phyloP scores from a whole-genome alignment of 352 stramenopile genomes.

The Globisporangium alternatum region DNA sequence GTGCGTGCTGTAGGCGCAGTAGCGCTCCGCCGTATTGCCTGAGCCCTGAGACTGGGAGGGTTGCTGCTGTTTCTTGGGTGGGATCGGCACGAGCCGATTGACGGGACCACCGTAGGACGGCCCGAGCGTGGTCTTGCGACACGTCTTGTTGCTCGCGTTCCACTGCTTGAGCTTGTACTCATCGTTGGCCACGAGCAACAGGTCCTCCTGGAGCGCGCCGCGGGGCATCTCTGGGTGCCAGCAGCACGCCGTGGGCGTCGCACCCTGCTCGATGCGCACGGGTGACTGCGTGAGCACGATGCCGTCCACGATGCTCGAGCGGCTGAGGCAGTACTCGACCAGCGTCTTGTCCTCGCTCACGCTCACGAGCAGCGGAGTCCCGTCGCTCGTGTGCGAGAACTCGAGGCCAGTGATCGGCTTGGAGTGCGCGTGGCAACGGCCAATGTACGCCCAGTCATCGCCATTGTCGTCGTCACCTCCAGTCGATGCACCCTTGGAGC shows the following conservation, averaged over 20 bases:
- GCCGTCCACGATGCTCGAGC: slow-evolving; percentile 83
- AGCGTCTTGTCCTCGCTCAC: slow-evolving; percentile 85
- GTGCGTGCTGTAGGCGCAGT: slow-evolving; percentile 79
- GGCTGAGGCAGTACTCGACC: slow-evolving; percentile 87
- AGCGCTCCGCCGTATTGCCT: slow-evolving; percentile 39
- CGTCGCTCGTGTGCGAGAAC: slow-evolving; percentile 77
- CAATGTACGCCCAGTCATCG: slow-evolving; percentile 84
- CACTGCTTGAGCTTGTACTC: slow-evolving; percentile 95
- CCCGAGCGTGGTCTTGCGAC: slow-evolving; percentile 86
- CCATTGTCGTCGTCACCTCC: slow-evolving; percentile 13
- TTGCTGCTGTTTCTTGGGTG: slow-evolving; percentile 18
- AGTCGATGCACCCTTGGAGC: slow-evolving; percentile 33
- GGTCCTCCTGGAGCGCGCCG: slow-evolving; percentile 80
- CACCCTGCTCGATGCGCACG: slow-evolving; percentile 81
- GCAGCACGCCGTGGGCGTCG: slow-evolving; percentile 82
- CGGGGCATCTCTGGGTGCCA: slow-evolving; percentile 81
- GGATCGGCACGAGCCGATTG: slow-evolving; percentile 73
- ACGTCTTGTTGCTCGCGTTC: slow-evolving; percentile 90
- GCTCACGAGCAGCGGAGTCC: slow-evolving; percentile 76
- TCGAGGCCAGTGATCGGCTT: slow-evolving; percentile 86
- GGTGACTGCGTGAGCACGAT: slow-evolving; percentile 75
- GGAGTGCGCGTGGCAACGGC: slow-evolving; percentile 69
- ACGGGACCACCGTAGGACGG: slow-evolving; percentile 90
- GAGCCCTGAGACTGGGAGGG: neutral
- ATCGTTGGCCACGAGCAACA: slow-evolving; percentile 87